phyloP scores from a whole-genome alignment of 1,284 basidiomycete genomes.

The Ceratobasidium sp. region DNA sequence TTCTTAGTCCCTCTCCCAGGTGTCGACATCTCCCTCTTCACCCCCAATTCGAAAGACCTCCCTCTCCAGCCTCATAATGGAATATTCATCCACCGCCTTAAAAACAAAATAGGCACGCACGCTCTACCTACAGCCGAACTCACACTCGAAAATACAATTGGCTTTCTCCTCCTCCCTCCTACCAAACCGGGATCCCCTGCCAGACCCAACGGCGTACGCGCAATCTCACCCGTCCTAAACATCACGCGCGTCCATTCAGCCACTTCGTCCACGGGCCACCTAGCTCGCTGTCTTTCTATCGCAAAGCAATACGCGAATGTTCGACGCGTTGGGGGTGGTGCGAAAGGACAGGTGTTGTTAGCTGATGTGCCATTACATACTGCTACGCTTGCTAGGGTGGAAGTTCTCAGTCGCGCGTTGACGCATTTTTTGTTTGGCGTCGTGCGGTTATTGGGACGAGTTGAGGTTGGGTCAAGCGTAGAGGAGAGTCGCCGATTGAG shows the following conservation, averaged over 20 bases:
- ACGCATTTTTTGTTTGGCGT: conserved; percentile 73
- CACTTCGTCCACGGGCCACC: conserved; percentile 67
- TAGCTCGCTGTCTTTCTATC: conserved; percentile 75
- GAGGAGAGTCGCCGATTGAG: conserved; percentile 70
- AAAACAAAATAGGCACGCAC: conserved; percentile 85
- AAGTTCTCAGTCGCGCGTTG: conserved; percentile 74
- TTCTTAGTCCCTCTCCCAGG: conserved; percentile 56
- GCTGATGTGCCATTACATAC: conserved; percentile 72
- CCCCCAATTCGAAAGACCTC: conserved; percentile 39
- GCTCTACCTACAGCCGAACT: conserved; percentile 84
- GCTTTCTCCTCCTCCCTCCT: conserved; percentile 66
- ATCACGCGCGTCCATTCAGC: conserved; percentile 82
- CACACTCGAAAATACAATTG: conserved; percentile 71
- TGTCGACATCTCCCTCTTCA: conserved; percentile 35
- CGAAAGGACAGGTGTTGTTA: conserved; percentile 62
- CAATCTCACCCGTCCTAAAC: conserved; percentile 75
- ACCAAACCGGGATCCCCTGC: not conserved
- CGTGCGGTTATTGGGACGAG: conserved; percentile 71
- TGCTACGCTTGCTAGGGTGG: conserved; percentile 70
- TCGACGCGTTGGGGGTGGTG: conserved; percentile 61
- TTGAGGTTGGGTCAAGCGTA: conserved; percentile 66
- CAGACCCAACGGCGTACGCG: conserved; percentile 26
- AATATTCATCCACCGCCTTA: conserved; percentile 78
- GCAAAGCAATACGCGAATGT: conserved; percentile 73
- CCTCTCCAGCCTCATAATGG: conserved; percentile 66